Conservation (phyloP, 306 rosid species). For the Delonix regia region DNA sequence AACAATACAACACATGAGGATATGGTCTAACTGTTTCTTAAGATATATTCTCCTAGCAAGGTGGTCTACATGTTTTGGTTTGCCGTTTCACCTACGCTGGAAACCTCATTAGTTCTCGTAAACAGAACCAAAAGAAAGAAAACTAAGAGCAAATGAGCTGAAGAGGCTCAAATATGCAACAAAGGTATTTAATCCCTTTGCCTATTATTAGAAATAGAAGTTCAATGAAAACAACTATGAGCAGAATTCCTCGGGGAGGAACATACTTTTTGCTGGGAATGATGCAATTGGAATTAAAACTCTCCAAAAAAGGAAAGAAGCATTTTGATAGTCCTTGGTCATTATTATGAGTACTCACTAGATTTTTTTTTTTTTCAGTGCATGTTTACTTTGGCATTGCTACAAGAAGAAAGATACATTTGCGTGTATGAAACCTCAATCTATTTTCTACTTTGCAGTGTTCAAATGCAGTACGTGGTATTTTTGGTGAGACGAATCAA, state of each 20-base stretch:
- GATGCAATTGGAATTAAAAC: neutral
- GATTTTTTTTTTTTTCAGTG: neutral
- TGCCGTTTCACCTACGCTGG: too few species aligned
- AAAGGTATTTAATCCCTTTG: too few species aligned
- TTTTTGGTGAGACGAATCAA: slow-evolving; percentile 80
- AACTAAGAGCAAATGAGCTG: too few species aligned
- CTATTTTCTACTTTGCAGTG: slow-evolving; percentile 51
- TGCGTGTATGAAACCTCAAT: neutral
- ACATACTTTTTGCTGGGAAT: neutral
- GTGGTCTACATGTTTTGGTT: neutral
- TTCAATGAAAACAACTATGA: too few species aligned
- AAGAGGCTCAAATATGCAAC: too few species aligned
- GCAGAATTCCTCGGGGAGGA: neutral
- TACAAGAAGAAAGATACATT: neutral
- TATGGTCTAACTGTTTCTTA: neutral
- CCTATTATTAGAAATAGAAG: too few species aligned
- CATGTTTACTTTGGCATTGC: neutral
- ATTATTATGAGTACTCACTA: too few species aligned
- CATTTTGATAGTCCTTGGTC: neutral
- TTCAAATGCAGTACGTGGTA: slow-evolving; percentile 54
- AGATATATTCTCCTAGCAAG: neutral
- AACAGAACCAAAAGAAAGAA: too few species aligned
- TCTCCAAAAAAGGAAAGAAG: neutral
- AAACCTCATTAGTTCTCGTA: too few species aligned
- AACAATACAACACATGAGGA: neutral